These are phyloP conservation scores for Naganishia friedmannii DNA, from an alignment of 768 basidiomycete species.

Conservation along the genomic window DNA sequence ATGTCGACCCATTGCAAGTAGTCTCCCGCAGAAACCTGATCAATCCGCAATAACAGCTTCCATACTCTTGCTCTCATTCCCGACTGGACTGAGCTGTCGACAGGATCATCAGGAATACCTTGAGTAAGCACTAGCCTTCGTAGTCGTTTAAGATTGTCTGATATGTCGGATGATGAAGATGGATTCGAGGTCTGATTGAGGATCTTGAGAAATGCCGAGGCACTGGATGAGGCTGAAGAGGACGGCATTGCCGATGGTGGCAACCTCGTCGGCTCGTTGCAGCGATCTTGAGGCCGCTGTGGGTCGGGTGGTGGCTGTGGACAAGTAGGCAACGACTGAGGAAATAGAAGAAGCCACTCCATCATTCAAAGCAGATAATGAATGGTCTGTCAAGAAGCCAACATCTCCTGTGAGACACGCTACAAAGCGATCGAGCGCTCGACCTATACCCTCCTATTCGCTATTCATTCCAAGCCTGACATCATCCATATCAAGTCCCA, in stretches of 20 bases:
- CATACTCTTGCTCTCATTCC: slow-evolving; percentile 60
- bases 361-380: too few species aligned
- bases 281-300: background rate
- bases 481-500: background rate
- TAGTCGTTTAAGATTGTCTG: slow-evolving; percentile 61
- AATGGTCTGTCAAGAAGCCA: too few species aligned
- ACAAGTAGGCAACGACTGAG: too few species aligned
- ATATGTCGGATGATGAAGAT: slow-evolving; percentile 28
- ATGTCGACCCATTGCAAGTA: slow-evolving; percentile 46
- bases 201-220: slow-evolving; percentile 13
- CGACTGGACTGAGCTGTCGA: slow-evolving; percentile 28
- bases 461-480: background rate
- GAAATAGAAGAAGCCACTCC: too few species aligned
- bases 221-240: background rate
- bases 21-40: slow-evolving; percentile 69
- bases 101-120: slow-evolving; percentile 16
- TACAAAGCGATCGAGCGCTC: background rate
- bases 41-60: slow-evolving; percentile 85
- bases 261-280: background rate
- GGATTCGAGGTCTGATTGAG: slow-evolving; percentile 1
- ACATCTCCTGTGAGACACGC: background rate
- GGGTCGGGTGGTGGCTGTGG: background rate
- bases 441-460: background rate
- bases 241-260: background rate
- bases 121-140: slow-evolving; percentile 72